Evolutionary conservation across 441 rosid genomes (phyloP).

Genomic region (Mallotus japonicus): DNA sequence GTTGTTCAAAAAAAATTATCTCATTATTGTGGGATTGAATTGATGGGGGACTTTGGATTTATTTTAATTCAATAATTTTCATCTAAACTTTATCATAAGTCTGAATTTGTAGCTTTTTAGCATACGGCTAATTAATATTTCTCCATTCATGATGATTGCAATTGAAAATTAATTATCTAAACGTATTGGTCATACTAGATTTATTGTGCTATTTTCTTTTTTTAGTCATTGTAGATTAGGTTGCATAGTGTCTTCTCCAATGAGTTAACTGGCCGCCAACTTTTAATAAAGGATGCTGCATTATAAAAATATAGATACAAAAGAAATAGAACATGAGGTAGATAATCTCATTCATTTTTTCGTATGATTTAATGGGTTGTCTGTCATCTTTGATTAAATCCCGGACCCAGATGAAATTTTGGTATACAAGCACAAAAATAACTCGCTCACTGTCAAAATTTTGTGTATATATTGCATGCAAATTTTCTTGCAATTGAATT

Average conservation of each 20-base stretch:
- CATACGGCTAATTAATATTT: not conserved
- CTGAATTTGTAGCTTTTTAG: not conserved
- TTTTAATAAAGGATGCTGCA: not conserved
- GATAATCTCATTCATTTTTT: not conserved
- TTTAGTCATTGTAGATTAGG: not conserved
- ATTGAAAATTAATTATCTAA: not conserved
- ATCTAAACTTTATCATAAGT: not conserved
- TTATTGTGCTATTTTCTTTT: no score
- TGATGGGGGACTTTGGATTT: no score
- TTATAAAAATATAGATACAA: not conserved
- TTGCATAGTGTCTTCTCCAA: not conserved
- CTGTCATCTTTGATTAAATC: not conserved
- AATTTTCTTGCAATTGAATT: no score
- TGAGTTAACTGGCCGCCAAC: slow-evolving; percentile 6
- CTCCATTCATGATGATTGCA: not conserved
- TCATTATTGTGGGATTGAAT: no score
- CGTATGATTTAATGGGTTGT: slow-evolving; percentile 14
- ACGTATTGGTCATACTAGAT: not conserved
- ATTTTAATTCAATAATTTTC: not conserved
- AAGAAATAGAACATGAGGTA: not conserved
- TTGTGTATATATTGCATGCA: no score
- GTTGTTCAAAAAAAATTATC: no score
- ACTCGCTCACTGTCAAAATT: no score
- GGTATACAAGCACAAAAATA: no score
- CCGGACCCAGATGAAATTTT: no score